Evolutionary conservation across 2,329 filamentous ascomycete species (phyloP).

Genomic region (Scedosporium aurantiacum): DNA sequence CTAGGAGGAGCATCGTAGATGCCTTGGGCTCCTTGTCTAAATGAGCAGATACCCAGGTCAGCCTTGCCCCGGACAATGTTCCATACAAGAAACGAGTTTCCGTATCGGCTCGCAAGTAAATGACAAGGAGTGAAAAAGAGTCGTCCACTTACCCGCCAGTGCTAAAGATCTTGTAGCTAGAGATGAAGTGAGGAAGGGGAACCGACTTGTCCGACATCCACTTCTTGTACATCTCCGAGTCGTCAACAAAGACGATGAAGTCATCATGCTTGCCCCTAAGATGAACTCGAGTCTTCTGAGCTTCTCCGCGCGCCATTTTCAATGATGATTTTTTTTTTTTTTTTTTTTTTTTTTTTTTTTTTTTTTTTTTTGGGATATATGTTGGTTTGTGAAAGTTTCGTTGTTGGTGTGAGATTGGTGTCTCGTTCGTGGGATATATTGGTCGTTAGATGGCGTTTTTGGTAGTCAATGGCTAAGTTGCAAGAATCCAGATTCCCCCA

Average conservation of each 20-base stretch:
- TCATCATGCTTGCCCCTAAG: slow-evolving; percentile 61
- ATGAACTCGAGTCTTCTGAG: slow-evolving; percentile 65
- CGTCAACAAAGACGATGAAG: slow-evolving; percentile 50
- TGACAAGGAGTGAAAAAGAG: neutral
- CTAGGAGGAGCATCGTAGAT: slow-evolving; percentile 68
- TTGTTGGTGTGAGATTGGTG: neutral
- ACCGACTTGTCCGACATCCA: slow-evolving; percentile 74
- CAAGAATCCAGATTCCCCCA: neutral
- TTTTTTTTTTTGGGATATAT: neutral
- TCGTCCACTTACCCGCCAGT: slow-evolving; percentile 66
- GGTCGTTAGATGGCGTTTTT: neutral
- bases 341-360: slow-evolving; percentile 16
- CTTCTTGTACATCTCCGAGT: slow-evolving; percentile 55
- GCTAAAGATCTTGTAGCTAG: slow-evolving; percentile 77
- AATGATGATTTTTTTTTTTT: slow-evolving; percentile 16
- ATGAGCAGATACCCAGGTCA: neutral
- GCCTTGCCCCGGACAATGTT: neutral
- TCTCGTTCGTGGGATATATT: neutral
- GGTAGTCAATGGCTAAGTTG: neutral
- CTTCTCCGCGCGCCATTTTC: slow-evolving; percentile 61
- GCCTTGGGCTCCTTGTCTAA: slow-evolving; percentile 77
- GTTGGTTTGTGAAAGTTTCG: neutral
- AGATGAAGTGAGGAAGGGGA: slow-evolving; percentile 75
- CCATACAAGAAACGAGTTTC: too few species aligned
- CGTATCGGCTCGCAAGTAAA: neutral